A percentile compares a stretch with the other conserved stretches of the same genome.
These are phyloP conservation scores for Schizophyllum amplum DNA, from an alignment of 1,284 basidiomycete species.

Conservation along the genomic window DNA sequence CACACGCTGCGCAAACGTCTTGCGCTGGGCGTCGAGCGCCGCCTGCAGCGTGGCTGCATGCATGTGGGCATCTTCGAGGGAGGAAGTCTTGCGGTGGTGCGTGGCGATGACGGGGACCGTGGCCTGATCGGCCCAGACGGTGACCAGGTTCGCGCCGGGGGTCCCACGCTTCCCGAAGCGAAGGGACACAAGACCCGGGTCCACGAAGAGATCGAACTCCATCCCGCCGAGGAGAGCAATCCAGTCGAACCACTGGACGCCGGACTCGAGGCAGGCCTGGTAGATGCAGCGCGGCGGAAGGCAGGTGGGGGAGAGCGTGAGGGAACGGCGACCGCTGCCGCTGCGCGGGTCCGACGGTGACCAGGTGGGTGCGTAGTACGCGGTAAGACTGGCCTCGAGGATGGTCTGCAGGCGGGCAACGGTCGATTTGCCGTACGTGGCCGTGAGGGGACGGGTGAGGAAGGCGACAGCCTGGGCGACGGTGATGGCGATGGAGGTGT, in stretches of 20 bases:
- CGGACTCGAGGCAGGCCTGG: constrained; percentile 55
- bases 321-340: constrained; percentile 64
- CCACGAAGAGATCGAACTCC: constrained; percentile 71
- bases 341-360: constrained; percentile 49
- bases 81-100: constrained; percentile 19
- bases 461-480: constrained; percentile 65
- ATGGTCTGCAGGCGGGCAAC: constrained; percentile 59
- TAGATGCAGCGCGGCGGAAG: constrained; percentile 64
- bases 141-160: constrained; percentile 35
- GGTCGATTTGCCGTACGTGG: constrained; percentile 44
- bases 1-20: constrained; percentile 66
- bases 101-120: constrained; percentile 19
- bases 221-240: constrained; percentile 54
- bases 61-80: constrained; percentile 26
- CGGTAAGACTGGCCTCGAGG: constrained; percentile 62
- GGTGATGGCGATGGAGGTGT: constrained; percentile 48
- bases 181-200: constrained; percentile 66
- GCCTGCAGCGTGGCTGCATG: constrained; percentile 6
- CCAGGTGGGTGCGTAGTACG: constrained; percentile 62
- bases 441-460: constrained; percentile 56
- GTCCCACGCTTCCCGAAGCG: constrained; percentile 36
- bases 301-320: constrained; percentile 59
- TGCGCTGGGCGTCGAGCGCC: constrained; percentile 21
- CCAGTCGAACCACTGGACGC: constrained; percentile 73
- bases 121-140: constrained; percentile 56